Conservation (phyloP, 1,284 basidiomycete species). For the Pholiota adiposa region DNA sequence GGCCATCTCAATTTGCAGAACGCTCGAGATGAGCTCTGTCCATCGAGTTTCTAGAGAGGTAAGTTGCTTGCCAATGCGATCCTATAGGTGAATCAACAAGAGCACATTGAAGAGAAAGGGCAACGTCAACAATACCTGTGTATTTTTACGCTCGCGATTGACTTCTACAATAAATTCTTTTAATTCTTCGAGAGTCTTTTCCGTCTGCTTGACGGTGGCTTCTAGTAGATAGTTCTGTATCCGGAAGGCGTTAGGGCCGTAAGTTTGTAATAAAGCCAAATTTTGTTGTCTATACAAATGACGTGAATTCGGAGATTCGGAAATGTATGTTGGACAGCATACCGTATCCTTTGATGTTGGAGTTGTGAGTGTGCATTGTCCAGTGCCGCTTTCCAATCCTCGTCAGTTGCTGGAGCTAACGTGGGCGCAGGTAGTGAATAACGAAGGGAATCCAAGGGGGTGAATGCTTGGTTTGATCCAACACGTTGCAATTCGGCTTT, state of each 20-base stretch:
- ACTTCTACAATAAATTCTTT: conserved; percentile 80
- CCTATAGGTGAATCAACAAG: conserved; percentile 44
- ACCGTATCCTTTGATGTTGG: conserved; percentile 90
- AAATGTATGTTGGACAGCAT: conserved; percentile 26
- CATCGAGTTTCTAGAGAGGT: conserved; percentile 83
- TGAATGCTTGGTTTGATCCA: conserved; percentile 70
- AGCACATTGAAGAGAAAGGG: not conserved
- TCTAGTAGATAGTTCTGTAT: conserved; percentile 91
- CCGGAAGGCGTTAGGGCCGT: conserved; percentile 91
- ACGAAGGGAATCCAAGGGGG: conserved; percentile 77
- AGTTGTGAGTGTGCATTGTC: conserved; percentile 85
- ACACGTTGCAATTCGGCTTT: conserved; percentile 76
- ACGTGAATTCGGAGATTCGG: conserved; percentile 5
- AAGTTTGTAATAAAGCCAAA: conserved; percentile 81
- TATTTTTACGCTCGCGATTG: conserved; percentile 86
- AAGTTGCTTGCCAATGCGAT: conserved; percentile 75
- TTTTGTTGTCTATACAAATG: conserved; percentile 72
- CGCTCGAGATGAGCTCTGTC: conserved; percentile 87
- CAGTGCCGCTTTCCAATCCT: conserved; percentile 81
- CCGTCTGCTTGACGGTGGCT: conserved; percentile 74
- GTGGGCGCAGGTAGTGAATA: conserved; percentile 81
- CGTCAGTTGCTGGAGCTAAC: conserved; percentile 65
- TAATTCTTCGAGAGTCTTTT: conserved; percentile 72
- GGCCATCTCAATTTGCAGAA: conserved; percentile 92
- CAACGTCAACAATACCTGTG: conserved; percentile 58